A percentile compares a stretch with the other conserved stretches of the same genome.
These are phyloP conservation scores for Gloeopeniophorella convolvens DNA, from an alignment of 768 basidiomycete species.

Conservation along the genomic window DNA sequence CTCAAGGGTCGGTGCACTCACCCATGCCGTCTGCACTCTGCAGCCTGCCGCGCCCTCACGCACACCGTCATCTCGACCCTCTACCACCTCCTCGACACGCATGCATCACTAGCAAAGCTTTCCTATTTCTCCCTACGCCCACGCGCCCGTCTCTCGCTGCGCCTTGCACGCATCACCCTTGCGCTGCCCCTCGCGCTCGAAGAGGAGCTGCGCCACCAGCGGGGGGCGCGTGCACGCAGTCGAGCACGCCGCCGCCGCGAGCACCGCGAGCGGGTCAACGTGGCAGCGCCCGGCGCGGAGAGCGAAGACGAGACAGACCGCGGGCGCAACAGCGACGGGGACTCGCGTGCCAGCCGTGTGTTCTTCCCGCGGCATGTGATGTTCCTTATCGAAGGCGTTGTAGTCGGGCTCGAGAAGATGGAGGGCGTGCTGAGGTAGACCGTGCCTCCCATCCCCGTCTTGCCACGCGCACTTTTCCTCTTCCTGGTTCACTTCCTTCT, in stretches of 20 bases:
- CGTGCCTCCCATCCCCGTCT: background rate
- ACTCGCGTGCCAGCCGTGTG: slow-evolving; percentile 12
- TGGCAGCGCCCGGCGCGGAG: slow-evolving; percentile 18
- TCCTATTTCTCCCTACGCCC: slow-evolving; percentile 74
- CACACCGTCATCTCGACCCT: slow-evolving; percentile 67
- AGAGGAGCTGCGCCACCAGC: slow-evolving; percentile 50
- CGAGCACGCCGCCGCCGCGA: slow-evolving; percentile 19
- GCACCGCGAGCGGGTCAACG: slow-evolving; percentile 14
- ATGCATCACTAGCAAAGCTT: slow-evolving; percentile 66
- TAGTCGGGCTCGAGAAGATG: slow-evolving; percentile 59
- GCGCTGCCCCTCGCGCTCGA: slow-evolving; percentile 71
- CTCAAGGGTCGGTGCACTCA: background rate
- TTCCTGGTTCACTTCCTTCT: background rate
- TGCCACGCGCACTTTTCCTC: background rate
- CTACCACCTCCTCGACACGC: slow-evolving; percentile 74
- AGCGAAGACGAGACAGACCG: slow-evolving; percentile 23
- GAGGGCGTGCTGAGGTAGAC: slow-evolving; percentile 37
- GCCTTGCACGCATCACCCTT: slow-evolving; percentile 71
- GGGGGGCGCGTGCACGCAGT: slow-evolving; percentile 22
- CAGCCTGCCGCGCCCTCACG: slow-evolving; percentile 73
- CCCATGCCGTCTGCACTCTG: slow-evolving; percentile 6
- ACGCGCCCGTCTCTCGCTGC: slow-evolving; percentile 68
- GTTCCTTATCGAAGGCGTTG: slow-evolving; percentile 53
- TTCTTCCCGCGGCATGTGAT: slow-evolving; percentile 56
- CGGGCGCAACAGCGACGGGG: slow-evolving; percentile 21